phyloP scores from a whole-genome alignment of 345 rosid species.

The Nasturtium officinale region DNA sequence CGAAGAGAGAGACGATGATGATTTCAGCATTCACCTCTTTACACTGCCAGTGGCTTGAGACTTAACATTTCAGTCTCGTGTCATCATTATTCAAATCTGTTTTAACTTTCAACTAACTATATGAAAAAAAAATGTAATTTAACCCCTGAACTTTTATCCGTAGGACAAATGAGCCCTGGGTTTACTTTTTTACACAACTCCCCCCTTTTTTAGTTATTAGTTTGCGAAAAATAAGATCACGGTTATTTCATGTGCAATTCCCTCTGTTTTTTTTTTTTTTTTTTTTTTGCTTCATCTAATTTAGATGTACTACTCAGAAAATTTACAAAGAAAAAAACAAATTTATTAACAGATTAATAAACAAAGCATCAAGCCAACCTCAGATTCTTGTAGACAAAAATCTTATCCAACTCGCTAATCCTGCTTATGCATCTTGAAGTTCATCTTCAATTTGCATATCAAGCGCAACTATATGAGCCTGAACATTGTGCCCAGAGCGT shows the following conservation, averaged over 20 bases:
- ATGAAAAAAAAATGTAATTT: not conserved
- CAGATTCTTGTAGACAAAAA: not conserved
- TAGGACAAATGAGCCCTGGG: not conserved
- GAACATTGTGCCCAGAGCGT: conserved; percentile 5
- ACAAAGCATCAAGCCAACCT: conserved; percentile 6
- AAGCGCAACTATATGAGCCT: conserved; percentile 4
- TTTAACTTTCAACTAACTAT: conserved; percentile 13
- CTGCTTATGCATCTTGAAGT: not conserved
- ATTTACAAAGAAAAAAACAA: not conserved
- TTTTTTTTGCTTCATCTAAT: not conserved
- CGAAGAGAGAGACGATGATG: conserved; percentile 37
- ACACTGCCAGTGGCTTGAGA: not conserved
- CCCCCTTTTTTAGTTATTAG: too few species aligned
- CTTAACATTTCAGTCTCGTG: not conserved
- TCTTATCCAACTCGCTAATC: conserved; percentile 7
- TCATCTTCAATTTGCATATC: not conserved
- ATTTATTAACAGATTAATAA: conserved; percentile 3
- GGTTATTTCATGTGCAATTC: not conserved
- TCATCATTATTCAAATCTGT: conserved; percentile 2
- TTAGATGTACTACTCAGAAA: not conserved
- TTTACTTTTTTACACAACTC: not conserved
- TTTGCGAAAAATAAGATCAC: not conserved
- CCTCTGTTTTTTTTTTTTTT: too few species aligned
- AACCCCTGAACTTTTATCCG: not conserved
- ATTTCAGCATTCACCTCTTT: conserved; percentile 49